phyloP scores from a whole-genome alignment of 2,329 filamentous ascomycete genomes.

The Cordyceps javanica region DNA sequence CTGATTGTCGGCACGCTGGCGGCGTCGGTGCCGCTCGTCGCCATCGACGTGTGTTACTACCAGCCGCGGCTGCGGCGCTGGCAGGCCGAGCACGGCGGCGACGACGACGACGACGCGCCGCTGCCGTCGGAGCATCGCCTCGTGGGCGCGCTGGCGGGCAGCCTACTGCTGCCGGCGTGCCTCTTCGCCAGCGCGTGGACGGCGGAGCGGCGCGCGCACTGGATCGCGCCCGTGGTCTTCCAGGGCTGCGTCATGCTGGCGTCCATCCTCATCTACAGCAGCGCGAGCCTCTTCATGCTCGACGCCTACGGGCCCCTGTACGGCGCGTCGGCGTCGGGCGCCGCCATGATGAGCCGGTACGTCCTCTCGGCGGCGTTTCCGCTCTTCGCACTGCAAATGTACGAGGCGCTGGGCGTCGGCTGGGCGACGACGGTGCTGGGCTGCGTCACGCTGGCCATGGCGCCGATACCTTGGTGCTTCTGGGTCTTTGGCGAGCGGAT shows the following conservation, averaged over 20 bases:
- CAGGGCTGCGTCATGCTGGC: slow-evolving; percentile 22
- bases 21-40: slow-evolving; percentile 31
- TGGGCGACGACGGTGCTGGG: slow-evolving; percentile 39
- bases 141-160: slow-evolving; percentile 55
- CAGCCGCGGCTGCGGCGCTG: slow-evolving; percentile 46
- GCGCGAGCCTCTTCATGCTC: slow-evolving; percentile 24
- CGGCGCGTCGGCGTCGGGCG: slow-evolving; percentile 22
- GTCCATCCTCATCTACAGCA: slow-evolving; percentile 23
- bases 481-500: slow-evolving; percentile 20
- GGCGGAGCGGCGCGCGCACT: slow-evolving; percentile 19
- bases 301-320: slow-evolving; percentile 24
- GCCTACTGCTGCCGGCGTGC: slow-evolving; percentile 54
- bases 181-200: slow-evolving; percentile 68
- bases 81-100: slow-evolving; percentile 40
- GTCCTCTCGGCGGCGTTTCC: slow-evolving; percentile 56
- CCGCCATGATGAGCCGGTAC: slow-evolving; percentile 32
- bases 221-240: slow-evolving; percentile 21
- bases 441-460: slow-evolving; percentile 31
- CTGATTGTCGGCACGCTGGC: slow-evolving; percentile 60
- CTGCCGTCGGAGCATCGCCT: slow-evolving; percentile 59
- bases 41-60: slow-evolving; percentile 48
- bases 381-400: slow-evolving; percentile 30
- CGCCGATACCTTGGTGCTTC: slow-evolving; percentile 30
- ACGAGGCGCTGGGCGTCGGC: slow-evolving; percentile 32
- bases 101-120: slow-evolving; percentile 34